These are phyloP conservation scores for Candida alai DNA, from an alignment of 805 yeast species.

Conservation along the genomic window DNA sequence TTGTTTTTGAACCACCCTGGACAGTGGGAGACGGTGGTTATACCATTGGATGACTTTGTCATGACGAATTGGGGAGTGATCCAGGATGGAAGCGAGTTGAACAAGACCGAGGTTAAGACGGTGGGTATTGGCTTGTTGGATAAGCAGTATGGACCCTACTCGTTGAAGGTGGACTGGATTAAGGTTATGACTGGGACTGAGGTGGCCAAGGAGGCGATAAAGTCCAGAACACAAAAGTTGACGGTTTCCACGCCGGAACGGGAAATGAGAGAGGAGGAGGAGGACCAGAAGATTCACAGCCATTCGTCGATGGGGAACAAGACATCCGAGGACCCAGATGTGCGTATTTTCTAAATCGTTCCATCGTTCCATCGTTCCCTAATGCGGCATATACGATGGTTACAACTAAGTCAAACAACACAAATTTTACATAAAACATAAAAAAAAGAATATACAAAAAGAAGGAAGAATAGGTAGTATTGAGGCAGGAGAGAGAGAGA, in stretches of 20 bases:
- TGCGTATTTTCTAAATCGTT: constrained; percentile 27
- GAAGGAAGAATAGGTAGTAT: not conserved
- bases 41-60: constrained; percentile 75
- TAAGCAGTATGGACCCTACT: constrained; percentile 71
- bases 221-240: constrained; percentile 18
- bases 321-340: constrained; percentile 28
- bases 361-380: no score
- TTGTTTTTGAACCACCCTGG: constrained; percentile 68
- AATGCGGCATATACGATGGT: no score
- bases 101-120: constrained; percentile 62
- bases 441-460: not conserved
- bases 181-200: constrained; percentile 62
- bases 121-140: constrained; percentile 78
- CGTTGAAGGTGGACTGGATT: constrained; percentile 66
- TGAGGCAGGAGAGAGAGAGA: not conserved
- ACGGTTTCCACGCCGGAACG: constrained; percentile 5
- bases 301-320: constrained; percentile 25
- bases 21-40: constrained; percentile 78
- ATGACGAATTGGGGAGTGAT: constrained; percentile 77
- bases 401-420: not conserved
- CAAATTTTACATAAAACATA: constrained; percentile 1
- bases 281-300: constrained; percentile 16
- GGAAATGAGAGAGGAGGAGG: constrained; percentile 4
- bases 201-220: constrained; percentile 37
- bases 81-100: constrained; percentile 50